Evolutionary conservation across 2,329 filamentous ascomycete genomes (phyloP), one percentile per base, ranked within the genome.

Genomic region (Coniochaeta sp.): DNA sequence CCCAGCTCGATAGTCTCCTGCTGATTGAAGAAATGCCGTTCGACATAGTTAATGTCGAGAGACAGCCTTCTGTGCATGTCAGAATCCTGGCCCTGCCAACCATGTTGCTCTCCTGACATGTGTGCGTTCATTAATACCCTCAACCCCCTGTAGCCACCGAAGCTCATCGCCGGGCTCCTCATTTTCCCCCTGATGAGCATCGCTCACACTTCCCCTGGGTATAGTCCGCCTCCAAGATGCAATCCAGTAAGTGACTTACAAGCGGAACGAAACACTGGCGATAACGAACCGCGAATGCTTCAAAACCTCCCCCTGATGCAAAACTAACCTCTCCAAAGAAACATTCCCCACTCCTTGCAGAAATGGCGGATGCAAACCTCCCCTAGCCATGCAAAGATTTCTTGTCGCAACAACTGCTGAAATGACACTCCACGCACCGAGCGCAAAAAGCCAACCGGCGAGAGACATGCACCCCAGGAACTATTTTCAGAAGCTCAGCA

Each of bases 341-440:
- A 52, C 22, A 30, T 34, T 19, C 36, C 36, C 3, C 34, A 57
- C 55, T 44, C 34, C 22, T 57, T 24, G 24, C 55, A 57, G 19
- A 34, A 44, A 57, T 32, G n/a, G 54, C 28, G 38, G 54, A 55
- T 55, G 54, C 54, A 55, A 38, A 38, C 30, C 54, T 22, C 54
- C 30, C 54, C 28, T 22, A 36, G 34, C 30, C 28, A 62, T 36
- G 52, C 57, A 50, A 12, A 30, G 24, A 58, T 22, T 19, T 14
- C 17, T 17, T 30, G 54, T 38, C n/a, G 30, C 54, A 22, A 17
- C 22, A 8, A 24, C n/a, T n/a, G 38, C 30, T 3, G 34, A 36
- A 38, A 55, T 2, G 24, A 24, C 2, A 55, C n/a, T 12, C n/a
- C 34, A 55, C 14, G 17, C 7, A 38, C 22, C 9, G 50, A 14